phyloP scores from a whole-genome alignment of 768 basidiomycete genomes.

The Lepiota venenata region DNA sequence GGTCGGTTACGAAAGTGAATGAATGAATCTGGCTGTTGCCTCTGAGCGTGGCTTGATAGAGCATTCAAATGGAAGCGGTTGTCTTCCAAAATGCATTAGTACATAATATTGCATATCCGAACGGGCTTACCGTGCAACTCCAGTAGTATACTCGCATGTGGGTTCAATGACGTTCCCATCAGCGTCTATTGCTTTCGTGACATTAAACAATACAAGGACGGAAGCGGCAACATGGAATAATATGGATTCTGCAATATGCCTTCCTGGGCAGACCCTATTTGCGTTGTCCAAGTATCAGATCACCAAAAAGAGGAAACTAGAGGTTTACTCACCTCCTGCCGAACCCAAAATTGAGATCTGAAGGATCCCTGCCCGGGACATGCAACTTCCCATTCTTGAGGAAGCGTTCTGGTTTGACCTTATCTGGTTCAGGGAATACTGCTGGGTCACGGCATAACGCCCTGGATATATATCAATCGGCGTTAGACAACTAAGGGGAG shows the following conservation, averaged over 20 bases:
- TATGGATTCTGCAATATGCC: slow-evolving; percentile 13
- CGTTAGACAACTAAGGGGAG: neutral
- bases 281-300: neutral
- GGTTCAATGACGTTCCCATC: slow-evolving; percentile 11
- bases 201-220: slow-evolving; percentile 12
- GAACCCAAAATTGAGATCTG: neutral
- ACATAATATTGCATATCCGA: too few species aligned
- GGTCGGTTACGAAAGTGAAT: neutral
- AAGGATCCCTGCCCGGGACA: neutral
- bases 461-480: neutral
- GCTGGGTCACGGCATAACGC: slow-evolving; percentile 15
- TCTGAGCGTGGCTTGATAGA: slow-evolving; percentile 20
- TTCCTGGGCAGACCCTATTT: slow-evolving; percentile 23
- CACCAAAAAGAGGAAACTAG: neutral
- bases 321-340: neutral
- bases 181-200: slow-evolving; percentile 11
- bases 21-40: slow-evolving; percentile 18
- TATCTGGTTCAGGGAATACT: slow-evolving; percentile 16
- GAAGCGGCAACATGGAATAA: slow-evolving; percentile 14
- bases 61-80: slow-evolving; percentile 24
- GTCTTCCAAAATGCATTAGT: neutral
- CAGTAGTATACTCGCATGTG: slow-evolving; percentile 6
- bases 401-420: slow-evolving; percentile 20
- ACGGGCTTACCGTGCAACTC: slow-evolving; percentile 9
- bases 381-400: slow-evolving; percentile 18